Evolutionary conservation across 2,329 filamentous ascomycete species (phyloP), one percentile per base, ranked within the genome.

Genomic region (Alternaria dauci): DNA sequence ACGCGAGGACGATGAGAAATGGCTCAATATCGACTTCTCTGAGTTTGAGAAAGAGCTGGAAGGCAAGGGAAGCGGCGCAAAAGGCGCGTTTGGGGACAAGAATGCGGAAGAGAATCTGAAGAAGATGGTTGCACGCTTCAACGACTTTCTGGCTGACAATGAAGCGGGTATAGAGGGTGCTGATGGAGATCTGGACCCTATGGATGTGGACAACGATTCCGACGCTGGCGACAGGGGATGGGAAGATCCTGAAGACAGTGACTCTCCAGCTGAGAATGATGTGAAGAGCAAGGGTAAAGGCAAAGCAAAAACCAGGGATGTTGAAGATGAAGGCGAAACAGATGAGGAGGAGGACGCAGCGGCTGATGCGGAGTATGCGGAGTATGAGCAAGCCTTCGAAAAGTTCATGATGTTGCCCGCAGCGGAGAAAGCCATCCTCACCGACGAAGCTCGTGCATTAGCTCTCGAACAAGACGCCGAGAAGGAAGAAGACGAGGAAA

Each of bases 71-170:
- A 72, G 71, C 11, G 66, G 42, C 4, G 58, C 30, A 30, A 61
- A 62, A 4, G 62, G 66, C 4, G 79, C 77, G 0, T 83, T 92
- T 72, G 91, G 90, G 2, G 88, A 93, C 73, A 81, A 85, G 5
- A 83, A 83, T 25, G 87, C 89, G 0, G 89, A 94, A 71, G 88
- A 88, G 5, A 91, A 97, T 74, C 82, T 99, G 23, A 89, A 91
- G 55, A 94, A 94, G 73, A 97, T 98, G 76, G 95, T 99, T 0
- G 90, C 91, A 47, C 88, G 93, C n/a, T 98, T 99, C 72, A 93
- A 97, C 73, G 84, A 91, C 12, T 98, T 99, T 70, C 79, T 99
- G 46, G 92, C 96, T 57, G 92, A 98, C 69, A 91, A 96, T 11
- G 86, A 85, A 46, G 93, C 93, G 0, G 94, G 91, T 1, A 77